Conservation (phyloP, 2,329 filamentous ascomycete species). For the Kalaharituber pfeilii region DNA sequence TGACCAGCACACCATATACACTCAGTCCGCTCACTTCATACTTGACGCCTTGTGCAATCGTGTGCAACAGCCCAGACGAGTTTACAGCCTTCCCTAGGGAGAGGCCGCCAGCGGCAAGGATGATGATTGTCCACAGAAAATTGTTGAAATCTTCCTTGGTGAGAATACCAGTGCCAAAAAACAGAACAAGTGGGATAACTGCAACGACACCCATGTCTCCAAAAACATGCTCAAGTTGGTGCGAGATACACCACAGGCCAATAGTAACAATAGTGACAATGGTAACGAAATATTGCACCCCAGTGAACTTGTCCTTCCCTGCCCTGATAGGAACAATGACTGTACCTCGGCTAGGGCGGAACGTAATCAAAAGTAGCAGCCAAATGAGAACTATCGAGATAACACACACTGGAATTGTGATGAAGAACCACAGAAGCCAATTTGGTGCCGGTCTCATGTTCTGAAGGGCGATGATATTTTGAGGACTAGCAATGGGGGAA, state of each 20-base stretch:
- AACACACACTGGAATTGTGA: conserved; percentile 80
- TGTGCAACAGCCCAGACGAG: conserved; percentile 78
- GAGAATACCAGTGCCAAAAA: conserved; percentile 89
- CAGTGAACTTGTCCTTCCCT: conserved; percentile 73
- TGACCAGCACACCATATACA: conserved; percentile 68
- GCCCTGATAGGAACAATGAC: conserved; percentile 82
- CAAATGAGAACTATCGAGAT: conserved; percentile 79
- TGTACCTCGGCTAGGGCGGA: conserved; percentile 68
- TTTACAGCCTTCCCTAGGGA: conserved; percentile 88
- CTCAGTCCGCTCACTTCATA: conserved; percentile 56
- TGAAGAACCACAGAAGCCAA: conserved; percentile 95
- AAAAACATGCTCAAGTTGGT: conserved; percentile 72
- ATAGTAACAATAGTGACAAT: conserved; percentile 72
- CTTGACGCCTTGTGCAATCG: conserved; percentile 65
- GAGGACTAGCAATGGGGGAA: conserved; percentile 89
- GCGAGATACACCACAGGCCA: conserved; percentile 75
- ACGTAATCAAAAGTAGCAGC: conserved; percentile 66
- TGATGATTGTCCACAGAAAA: conserved; percentile 99
- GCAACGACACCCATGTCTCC: conserved; percentile 98
- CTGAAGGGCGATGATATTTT: conserved; percentile 90
- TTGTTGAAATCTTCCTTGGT: conserved; percentile 99
- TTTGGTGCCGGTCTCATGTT: conserved; percentile 86
- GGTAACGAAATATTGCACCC: conserved; percentile 83
- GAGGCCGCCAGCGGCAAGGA: conserved; percentile 81
- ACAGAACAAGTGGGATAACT: conserved; percentile 85